These are phyloP conservation scores for Trichosanthes truncata DNA, from an alignment of 306 rosid genomes.

Conservation along the genomic window DNA sequence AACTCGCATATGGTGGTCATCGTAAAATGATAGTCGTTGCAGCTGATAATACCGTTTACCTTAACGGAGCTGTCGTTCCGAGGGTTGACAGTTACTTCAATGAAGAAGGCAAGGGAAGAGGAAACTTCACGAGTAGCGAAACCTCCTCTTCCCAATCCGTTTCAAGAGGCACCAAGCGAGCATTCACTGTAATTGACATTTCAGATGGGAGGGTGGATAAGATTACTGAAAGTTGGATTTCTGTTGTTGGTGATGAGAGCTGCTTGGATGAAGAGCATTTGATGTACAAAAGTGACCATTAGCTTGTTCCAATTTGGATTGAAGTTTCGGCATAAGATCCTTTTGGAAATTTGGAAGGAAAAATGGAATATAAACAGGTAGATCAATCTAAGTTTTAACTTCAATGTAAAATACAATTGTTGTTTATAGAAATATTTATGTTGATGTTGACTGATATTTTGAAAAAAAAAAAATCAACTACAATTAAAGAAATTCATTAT, in stretches of 20 bases:
- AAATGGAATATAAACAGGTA: background rate
- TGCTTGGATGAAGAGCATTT: slow-evolving; percentile 45
- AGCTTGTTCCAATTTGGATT: background rate
- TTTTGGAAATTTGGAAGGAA: background rate
- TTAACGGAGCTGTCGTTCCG: slow-evolving; percentile 86
- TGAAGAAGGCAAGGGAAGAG: slow-evolving; percentile 19
- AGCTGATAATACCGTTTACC: slow-evolving; percentile 45
- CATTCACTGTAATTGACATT: slow-evolving; percentile 61
- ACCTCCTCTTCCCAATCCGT: slow-evolving; percentile 18
- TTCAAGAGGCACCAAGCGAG: slow-evolving; percentile 43
- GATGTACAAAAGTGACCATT: slow-evolving; percentile 25
- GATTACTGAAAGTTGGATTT: slow-evolving; percentile 71
- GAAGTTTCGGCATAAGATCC: background rate
- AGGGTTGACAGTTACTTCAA: slow-evolving; percentile 38
- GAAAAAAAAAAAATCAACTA: background rate
- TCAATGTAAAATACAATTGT: background rate
- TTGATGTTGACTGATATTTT: background rate
- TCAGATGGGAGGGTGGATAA: slow-evolving; percentile 43
- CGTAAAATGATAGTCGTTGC: slow-evolving; percentile 72
- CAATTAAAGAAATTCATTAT: background rate
- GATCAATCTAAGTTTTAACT: background rate
- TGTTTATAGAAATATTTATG: background rate
- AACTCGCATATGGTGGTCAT: slow-evolving; percentile 57
- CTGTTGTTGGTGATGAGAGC: slow-evolving; percentile 47
- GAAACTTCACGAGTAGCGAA: slow-evolving; percentile 16